Conservation (phyloP, 352 stramenopile genomes). For the Phytopythium sindhum region DNA sequence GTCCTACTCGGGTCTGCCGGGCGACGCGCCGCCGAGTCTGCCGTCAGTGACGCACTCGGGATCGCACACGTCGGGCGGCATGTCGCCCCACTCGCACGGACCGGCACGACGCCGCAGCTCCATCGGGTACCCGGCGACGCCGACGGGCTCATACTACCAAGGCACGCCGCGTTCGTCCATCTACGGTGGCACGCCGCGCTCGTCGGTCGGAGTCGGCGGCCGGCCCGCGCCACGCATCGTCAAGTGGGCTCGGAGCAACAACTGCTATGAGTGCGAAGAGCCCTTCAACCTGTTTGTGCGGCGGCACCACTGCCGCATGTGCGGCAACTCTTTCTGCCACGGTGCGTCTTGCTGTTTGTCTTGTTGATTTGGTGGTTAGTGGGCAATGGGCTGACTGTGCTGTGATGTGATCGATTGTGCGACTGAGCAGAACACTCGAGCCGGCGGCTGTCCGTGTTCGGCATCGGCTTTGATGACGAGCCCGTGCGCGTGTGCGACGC, state of each 20-base stretch:
- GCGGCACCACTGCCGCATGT: conserved; percentile 86
- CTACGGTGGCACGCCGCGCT: conserved; percentile 23
- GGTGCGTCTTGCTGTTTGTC: conserved; percentile 13
- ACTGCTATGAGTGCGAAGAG: conserved; percentile 84
- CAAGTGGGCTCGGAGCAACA: conserved; percentile 77
- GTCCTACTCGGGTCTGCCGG: conserved; percentile 31
- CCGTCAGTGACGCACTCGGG: conserved; percentile 37
- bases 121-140: conserved; percentile 23
- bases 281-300: conserved; percentile 82
- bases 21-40: conserved; percentile 30
- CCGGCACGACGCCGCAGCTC: conserved; percentile 23
- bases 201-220: conserved; percentile 21
- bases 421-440: conserved; percentile 58
- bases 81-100: conserved; percentile 24
- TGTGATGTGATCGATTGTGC: neutral
- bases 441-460: conserved; percentile 63
- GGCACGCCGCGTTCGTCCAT: conserved; percentile 18
- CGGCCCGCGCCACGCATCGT: conserved; percentile 54
- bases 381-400: neutral
- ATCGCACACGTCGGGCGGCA: conserved; percentile 19
- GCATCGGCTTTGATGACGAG: conserved; percentile 81
- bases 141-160: conserved; percentile 35
- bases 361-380: neutral
- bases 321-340: conserved; percentile 85
- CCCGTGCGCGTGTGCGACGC: conserved; percentile 83